These are phyloP conservation scores for Boletus pseudopeckii DNA, from an alignment of 768 basidiomycete species.

Conservation along the genomic window DNA sequence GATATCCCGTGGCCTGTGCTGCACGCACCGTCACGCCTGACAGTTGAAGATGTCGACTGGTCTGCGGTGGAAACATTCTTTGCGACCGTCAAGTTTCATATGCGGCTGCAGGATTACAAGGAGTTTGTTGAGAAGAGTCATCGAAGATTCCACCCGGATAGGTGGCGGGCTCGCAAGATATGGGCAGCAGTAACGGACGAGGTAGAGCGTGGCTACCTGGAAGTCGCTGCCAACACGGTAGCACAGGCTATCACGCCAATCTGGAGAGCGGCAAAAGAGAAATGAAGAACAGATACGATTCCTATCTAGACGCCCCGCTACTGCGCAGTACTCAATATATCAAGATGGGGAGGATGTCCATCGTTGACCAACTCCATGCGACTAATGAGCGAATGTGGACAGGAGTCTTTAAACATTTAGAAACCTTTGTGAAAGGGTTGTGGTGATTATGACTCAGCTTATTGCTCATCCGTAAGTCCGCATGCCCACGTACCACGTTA, in stretches of 20 bases:
- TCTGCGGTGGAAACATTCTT: slow-evolving; percentile 71
- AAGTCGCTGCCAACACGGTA: slow-evolving; percentile 70
- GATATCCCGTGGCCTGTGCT: slow-evolving; percentile 78
- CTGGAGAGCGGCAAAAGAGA: slow-evolving; percentile 46
- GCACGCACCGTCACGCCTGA: slow-evolving; percentile 46
- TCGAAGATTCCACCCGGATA: slow-evolving; percentile 74
- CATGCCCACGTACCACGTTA: too few species aligned
- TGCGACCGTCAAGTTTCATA: slow-evolving; percentile 42
- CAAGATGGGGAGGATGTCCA: neutral
- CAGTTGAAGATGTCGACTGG: slow-evolving; percentile 69
- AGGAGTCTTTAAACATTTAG: too few species aligned
- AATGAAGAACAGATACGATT: slow-evolving; percentile 7
- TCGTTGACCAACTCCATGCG: neutral
- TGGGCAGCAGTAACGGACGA: slow-evolving; percentile 57
- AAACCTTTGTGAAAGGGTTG: too few species aligned
- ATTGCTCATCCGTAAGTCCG: too few species aligned
- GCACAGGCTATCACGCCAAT: slow-evolving; percentile 72
- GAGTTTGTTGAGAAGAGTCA: slow-evolving; percentile 67
- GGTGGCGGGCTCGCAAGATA: slow-evolving; percentile 69
- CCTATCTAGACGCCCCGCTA: neutral
- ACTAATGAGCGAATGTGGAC: too few species aligned
- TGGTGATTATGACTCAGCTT: too few species aligned
- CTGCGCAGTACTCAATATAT: neutral
- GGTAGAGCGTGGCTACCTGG: slow-evolving; percentile 53
- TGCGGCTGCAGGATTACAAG: slow-evolving; percentile 62